Evolutionary conservation across 768 basidiomycete genomes (phyloP), one percentile per base, ranked within the genome.

Genomic region (Austroboletus festivus): DNA sequence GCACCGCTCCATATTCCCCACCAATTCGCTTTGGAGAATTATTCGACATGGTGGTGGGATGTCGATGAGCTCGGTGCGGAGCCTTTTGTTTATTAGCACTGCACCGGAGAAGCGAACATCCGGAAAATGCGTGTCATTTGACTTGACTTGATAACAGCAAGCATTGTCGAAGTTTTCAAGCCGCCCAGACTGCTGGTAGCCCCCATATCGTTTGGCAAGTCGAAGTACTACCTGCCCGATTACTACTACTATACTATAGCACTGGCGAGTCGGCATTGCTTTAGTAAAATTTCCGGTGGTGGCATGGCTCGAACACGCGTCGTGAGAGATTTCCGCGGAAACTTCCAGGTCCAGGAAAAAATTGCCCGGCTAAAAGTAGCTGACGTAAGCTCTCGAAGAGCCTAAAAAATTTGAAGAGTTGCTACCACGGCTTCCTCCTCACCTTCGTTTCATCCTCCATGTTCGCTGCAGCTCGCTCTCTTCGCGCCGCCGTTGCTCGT

Each of bases 1-100:
- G 79, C 11, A 93, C 68, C 43, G 81, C 73, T 22, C 89, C 89
- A 57, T 84, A 83, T 61, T 87, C 87, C 15, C 86, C 86, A 15
- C 89, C 89, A 45, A 83, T 77, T 56, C 78, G 80, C 53, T 73
- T 69, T 38, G 69, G 44, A 20, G 56, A 15, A 20, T n/a, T 37
- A 26, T 26, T 46, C 13, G 67, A 47, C 67, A 66, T 68, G n/a
- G 31, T 26, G 12, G 13, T 34, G 12, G 16, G 33, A 34, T 15
- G 33, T 34, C 16, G 16, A 13, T 34, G 12, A 19, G 19, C 34
- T 35, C 16, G 34, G 6, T 35, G 8, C 6, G 15, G 34, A 12
- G 10, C 6, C 12, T 35, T 35, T 16, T 35, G 16, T n/a, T n/a
- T n/a, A n/a, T n/a, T n/a, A n/a, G n/a, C n/a, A n/a, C n/a, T n/a